Evolutionary conservation across 257 asterid genomes (phyloP), one percentile per base, ranked within the genome.

Genomic region (Solanum medicagineum): DNA sequence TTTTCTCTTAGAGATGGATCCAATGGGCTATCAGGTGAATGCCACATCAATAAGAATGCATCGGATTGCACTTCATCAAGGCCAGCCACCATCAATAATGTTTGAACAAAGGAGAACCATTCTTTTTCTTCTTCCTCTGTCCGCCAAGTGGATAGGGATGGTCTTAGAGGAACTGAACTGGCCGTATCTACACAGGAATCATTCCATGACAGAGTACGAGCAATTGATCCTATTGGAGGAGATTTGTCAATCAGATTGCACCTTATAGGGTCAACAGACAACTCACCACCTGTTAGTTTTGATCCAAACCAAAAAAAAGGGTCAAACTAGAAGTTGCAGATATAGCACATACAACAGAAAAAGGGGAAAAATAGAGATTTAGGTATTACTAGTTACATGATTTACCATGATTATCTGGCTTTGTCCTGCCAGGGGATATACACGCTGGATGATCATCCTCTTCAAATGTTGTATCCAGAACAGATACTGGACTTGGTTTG

Each of bases 141-240:
- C 77, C 84, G 89, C 88, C 83, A 92, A 79, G 88, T 68, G 70
- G 89, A 86, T 29, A 77, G 80, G 73, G 94, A 86, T 59, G 90
- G 90, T 70, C 89, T 90, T 47, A 79, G 54, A 71, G 94, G 90
- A 86, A 90, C 92, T 24, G 94, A 90, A 42, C 93, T 91, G 88
- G 97, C 93, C 11, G 94, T 91, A 84, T 93, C 94, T 80, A 90
- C 44, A 81, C 91, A 90, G 44, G 93, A 90, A 80, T 93, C 93
- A 2, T 93, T 93, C 93, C 92, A 92, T 85, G 95, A 89, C 26
- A 95, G 91, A 71, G 95, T 90, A 20, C 98, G 97, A 13, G 99
- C 90, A 68, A 96, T 91, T 80, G 99, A 94, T 84, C 99, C 99
- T 86, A 96, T 96, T 10, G 97, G 99, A 17, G 99, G 98, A 74